Percentiles rank a stretch among this genome's conserved stretches.
phyloP scores from a whole-genome alignment of 768 basidiomycete species.

The Tephrocybe sp. region DNA sequence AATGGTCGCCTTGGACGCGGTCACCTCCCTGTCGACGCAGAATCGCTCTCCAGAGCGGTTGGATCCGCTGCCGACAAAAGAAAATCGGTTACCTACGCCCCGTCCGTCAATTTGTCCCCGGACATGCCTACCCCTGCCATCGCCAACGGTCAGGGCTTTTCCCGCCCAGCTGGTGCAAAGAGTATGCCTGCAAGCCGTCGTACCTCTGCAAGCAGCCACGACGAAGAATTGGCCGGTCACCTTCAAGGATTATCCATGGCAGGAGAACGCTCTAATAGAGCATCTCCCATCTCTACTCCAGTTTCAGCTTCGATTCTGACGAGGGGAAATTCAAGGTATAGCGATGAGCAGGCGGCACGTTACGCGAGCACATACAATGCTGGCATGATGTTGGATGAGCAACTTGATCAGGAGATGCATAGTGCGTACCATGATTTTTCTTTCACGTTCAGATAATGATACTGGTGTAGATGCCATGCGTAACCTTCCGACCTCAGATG shows the following conservation, averaged over 20 bases:
- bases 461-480: slow-evolving; percentile 72
- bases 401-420: slow-evolving; percentile 92
- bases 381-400: slow-evolving; percentile 90
- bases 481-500: slow-evolving; percentile 82
- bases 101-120: slow-evolving; percentile 71
- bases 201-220: slow-evolving; percentile 83
- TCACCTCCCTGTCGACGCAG: slow-evolving; percentile 55
- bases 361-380: slow-evolving; percentile 71
- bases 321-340: slow-evolving; percentile 50
- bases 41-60: slow-evolving; percentile 65
- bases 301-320: slow-evolving; percentile 52
- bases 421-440: slow-evolving; percentile 49
- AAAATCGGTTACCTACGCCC: slow-evolving; percentile 84
- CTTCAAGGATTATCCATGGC: slow-evolving; percentile 69
- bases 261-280: slow-evolving; percentile 56
- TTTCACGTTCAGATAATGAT: slow-evolving; percentile 12
- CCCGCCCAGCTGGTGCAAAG: slow-evolving; percentile 74
- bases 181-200: slow-evolving; percentile 92
- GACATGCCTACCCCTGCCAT: slow-evolving; percentile 49
- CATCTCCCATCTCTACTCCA: slow-evolving; percentile 53
- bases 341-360: slow-evolving; percentile 55
- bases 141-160: slow-evolving; percentile 51
- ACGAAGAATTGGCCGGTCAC: slow-evolving; percentile 77
- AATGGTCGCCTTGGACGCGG: slow-evolving; percentile 41
- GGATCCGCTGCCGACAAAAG: slow-evolving; percentile 73